Evolutionary conservation across 345 rosid genomes (phyloP), one percentile per base, ranked within the genome.

Genomic region (Salix arbutifolia): DNA sequence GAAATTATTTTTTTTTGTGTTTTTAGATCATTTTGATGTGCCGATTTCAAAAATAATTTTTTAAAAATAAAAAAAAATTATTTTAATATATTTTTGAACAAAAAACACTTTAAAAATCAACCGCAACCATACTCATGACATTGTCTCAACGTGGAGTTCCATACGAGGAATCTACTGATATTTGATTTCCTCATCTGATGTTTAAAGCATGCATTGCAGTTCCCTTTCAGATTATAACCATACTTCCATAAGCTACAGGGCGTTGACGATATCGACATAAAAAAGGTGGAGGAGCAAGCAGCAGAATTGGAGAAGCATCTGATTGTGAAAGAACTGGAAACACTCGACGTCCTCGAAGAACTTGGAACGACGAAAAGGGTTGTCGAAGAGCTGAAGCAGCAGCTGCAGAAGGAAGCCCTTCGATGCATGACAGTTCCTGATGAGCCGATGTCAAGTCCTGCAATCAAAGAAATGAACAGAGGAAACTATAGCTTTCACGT

Each of bases 301-400:
- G 90, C 93, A 1, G 96, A 91, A 73, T 77, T 93, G 69, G 99
- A 95, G 91, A 93, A 95, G 79, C 91, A 95, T 88, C 84, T 95
- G 70, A 95, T 90, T 18, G 94, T 95, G 83, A 95, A 95, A 85
- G 99, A 95, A 83, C 60, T 95, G 26, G 97, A 93, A 73, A 91
- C 97, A 6, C 93, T 95, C 1, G 99, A 95, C 85, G 97, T 95
- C 46, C 85, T 95, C 1, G 98, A 95, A 86, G 99, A 90, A 76
- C 90, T 95, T 2, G 97, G 94, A 67, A 81, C 96, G 0, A 93
- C 99, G 0, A 95, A 95, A 75, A 87, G 88, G 77, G 89, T 91
- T 21, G 99, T 95, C 1, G 97, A 95, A 78, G 97, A 95, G 58
- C 75, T 95, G 44, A 95, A 95, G 89, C 84, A 89, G 68, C 96